Evolutionary conservation across 805 yeast genomes (phyloP).

Genomic region (Kodamaea jinghongensis): DNA sequence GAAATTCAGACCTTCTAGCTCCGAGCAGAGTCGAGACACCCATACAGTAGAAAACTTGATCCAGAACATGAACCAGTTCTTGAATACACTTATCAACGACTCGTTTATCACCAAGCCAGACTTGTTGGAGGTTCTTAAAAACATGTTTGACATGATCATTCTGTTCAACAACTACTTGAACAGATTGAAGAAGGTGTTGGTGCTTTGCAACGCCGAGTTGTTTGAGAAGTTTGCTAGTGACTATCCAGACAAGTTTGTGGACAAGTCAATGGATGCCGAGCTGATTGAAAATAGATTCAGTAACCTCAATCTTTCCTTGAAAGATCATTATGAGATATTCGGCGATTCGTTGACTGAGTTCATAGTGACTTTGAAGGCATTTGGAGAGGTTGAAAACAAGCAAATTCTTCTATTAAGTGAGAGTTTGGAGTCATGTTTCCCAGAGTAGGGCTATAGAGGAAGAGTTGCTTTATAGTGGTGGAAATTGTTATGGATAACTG

Average conservation of each 20-base stretch:
- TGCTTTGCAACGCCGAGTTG: slow-evolving; percentile 48
- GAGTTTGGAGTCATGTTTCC: slow-evolving; percentile 39
- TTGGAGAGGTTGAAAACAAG: slow-evolving; percentile 51
- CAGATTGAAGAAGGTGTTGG: slow-evolving; percentile 54
- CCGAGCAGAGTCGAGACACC: slow-evolving; percentile 1
- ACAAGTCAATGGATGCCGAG: slow-evolving; percentile 36
- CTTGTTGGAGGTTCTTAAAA: slow-evolving; percentile 46
- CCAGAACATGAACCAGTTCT: slow-evolving; percentile 48
- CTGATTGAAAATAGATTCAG: slow-evolving; percentile 40
- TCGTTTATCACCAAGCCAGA: slow-evolving; percentile 62
- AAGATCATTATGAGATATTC: slow-evolving; percentile 44
- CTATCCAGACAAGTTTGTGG: slow-evolving; percentile 36
- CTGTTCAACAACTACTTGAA: slow-evolving; percentile 48
- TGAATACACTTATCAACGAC: slow-evolving; percentile 63
- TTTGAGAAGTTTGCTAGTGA: slow-evolving; percentile 34
- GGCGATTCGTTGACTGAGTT: slow-evolving; percentile 45
- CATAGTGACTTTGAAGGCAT: slow-evolving; percentile 42
- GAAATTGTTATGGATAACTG: no score
- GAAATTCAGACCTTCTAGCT: not conserved
- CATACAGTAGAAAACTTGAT: slow-evolving; percentile 33
- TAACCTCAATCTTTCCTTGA: slow-evolving; percentile 40
- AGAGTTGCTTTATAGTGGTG: no score
- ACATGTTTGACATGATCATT: slow-evolving; percentile 45
- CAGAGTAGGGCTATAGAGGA: slow-evolving; percentile 13
- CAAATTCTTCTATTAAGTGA: slow-evolving; percentile 43